These are phyloP conservation scores for Xanthoceras sorbifolium DNA, from an alignment of 345 rosid genomes.

Conservation along the genomic window DNA sequence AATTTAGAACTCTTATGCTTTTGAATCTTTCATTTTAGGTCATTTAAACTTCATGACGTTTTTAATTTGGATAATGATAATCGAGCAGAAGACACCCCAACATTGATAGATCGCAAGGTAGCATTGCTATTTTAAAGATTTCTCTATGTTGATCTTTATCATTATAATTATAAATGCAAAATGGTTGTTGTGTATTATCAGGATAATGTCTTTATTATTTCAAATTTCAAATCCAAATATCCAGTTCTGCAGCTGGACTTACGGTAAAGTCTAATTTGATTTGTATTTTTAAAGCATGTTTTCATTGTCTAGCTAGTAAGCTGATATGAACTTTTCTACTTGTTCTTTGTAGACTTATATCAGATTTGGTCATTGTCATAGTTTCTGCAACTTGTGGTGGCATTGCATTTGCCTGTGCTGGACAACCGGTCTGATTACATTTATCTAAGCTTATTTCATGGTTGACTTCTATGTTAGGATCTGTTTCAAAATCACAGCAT, in stretches of 20 bases:
- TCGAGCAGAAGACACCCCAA: conserved; percentile 54
- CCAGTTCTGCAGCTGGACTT: conserved; percentile 61
- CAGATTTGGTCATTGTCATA: conserved; percentile 56
- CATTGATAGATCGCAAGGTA: conserved; percentile 57
- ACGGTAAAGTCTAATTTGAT: conserved; percentile 29
- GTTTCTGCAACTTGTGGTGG: conserved; percentile 67
- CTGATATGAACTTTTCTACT: not conserved
- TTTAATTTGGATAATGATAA: conserved; percentile 60
- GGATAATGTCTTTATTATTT: conserved; percentile 63
- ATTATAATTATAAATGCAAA: not conserved
- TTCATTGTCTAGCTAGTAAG: not conserved
- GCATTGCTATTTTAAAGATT: conserved; percentile 5
- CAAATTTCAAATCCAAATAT: conserved; percentile 57
- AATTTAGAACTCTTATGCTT: conserved; percentile 14
- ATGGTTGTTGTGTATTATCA: conserved; percentile 23
- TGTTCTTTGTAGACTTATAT: conserved; percentile 48
- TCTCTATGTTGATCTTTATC: not conserved
- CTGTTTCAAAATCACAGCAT: conserved; percentile 8
- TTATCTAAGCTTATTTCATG: conserved; percentile 12
- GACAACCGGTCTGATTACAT: conserved; percentile 50
- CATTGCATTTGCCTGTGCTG: conserved; percentile 67
- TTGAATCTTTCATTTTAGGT: conserved; percentile 30
- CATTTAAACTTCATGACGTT: conserved; percentile 49
- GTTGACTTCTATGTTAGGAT: conserved; percentile 4
- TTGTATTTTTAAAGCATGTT: not conserved